Percentiles rank a stretch among this genome's conserved stretches.
phyloP scores from a whole-genome alignment of 129 eudicot genomes.

The Dittrichia graveolens region DNA sequence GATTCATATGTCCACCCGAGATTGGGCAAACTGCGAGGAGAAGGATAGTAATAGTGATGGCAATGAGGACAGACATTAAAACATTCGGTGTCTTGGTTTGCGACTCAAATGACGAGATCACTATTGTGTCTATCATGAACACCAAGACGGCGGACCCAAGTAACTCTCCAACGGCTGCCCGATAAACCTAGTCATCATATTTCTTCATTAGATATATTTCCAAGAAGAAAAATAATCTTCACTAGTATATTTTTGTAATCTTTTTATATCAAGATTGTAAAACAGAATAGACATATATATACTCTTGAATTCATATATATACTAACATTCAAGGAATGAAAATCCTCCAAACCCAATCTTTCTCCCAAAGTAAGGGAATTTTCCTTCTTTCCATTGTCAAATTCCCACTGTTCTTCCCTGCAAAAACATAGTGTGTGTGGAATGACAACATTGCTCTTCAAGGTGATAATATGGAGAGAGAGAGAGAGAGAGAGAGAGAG shows the following conservation, averaged over 20 bases:
- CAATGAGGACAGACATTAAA: slow-evolving; percentile 45
- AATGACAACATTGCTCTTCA: slow-evolving; percentile 6
- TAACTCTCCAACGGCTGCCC: slow-evolving; percentile 77
- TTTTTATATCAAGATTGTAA: background rate
- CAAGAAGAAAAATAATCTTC: too few relatives aligned
- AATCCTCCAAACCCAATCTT: slow-evolving; percentile 63
- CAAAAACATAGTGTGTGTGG: slow-evolving; percentile 2
- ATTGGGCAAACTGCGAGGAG: slow-evolving; percentile 66
- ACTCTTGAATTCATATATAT: background rate
- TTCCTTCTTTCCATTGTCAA: slow-evolving; percentile 46
- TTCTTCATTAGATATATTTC: background rate
- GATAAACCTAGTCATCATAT: slow-evolving; percentile 55
- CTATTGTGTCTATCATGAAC: slow-evolving; percentile 71
- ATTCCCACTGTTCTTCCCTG: slow-evolving; percentile 45
- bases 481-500: too few relatives aligned
- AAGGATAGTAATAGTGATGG: slow-evolving; percentile 52
- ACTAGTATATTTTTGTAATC: background rate
- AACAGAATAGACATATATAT: background rate
- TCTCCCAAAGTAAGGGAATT: slow-evolving; percentile 41
- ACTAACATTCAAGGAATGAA: slow-evolving; percentile 53
- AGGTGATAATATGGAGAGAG: background rate
- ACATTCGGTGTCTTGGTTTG: slow-evolving; percentile 57
- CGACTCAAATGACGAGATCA: slow-evolving; percentile 58
- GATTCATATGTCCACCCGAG: slow-evolving; percentile 86
- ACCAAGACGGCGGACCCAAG: slow-evolving; percentile 66